phyloP scores from a whole-genome alignment of 768 basidiomycete genomes.

The Suillus placidus region DNA sequence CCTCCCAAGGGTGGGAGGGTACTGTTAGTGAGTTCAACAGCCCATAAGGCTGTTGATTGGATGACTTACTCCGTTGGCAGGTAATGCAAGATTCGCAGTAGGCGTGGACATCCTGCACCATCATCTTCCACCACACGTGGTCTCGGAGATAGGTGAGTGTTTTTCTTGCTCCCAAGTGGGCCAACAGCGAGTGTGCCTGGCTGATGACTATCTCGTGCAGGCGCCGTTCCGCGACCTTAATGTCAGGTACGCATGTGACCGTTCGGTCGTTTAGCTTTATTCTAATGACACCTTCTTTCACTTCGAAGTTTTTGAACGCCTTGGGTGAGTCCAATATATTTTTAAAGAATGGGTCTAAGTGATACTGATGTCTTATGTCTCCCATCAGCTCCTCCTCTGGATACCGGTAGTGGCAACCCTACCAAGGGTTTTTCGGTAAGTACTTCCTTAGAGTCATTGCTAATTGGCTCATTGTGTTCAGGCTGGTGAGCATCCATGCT shows the following conservation, averaged over 20 bases:
- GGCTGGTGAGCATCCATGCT: no score
- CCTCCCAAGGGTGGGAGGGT: no score
- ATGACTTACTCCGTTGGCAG: conserved; percentile 23
- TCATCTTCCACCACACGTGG: conserved; percentile 20
- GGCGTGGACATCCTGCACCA: conserved; percentile 29
- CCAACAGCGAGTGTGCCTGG: conserved; percentile 41
- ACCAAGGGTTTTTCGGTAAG: no score
- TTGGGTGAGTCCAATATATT: conserved; percentile 24
- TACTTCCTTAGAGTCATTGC: no score
- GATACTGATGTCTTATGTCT: conserved; percentile 19
- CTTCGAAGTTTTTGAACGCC: conserved; percentile 27
- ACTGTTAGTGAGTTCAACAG: no score
- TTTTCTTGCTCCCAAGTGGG: conserved; percentile 39
- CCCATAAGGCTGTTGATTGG: conserved; percentile 30
- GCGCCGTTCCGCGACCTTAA: conserved; percentile 12
- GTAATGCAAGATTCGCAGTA: conserved; percentile 29
- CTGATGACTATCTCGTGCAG: conserved; percentile 36
- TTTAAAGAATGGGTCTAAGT: conserved; percentile 32
- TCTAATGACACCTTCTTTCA: conserved; percentile 23
- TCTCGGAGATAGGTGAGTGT: conserved; percentile 35
- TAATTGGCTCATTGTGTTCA: no score
- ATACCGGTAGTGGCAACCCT: no score
- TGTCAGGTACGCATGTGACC: conserved; percentile 30
- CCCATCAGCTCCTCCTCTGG: not conserved
- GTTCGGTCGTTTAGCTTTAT: conserved; percentile 9